A percentile compares a stretch with the other conserved stretches of the same genome.
Conservation (phyloP, 2,329 filamentous ascomycete species). For the Cytospora leucostoma region DNA sequence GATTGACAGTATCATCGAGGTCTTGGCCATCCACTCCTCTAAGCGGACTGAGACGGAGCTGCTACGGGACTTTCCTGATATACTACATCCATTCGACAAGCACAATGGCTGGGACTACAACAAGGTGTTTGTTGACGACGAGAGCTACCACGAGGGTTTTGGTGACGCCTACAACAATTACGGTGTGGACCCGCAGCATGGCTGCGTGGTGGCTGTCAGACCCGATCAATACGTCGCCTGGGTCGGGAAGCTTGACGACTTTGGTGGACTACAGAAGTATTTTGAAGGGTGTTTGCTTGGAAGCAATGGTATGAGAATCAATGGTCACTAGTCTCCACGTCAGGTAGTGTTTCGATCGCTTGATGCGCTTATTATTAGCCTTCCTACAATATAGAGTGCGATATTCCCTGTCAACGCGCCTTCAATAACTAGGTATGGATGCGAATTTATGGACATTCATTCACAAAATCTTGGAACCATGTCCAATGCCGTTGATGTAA, state of each 20-base stretch:
- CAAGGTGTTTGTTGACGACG: constrained; percentile 58
- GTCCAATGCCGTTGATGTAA: too few relatives aligned
- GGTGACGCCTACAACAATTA: constrained; percentile 57
- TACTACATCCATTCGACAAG: constrained; percentile 49
- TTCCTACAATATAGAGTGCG: too few relatives aligned
- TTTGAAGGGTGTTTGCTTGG: constrained; percentile 34
- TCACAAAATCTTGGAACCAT: too few relatives aligned
- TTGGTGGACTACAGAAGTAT: constrained; percentile 39
- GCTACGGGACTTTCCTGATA: constrained; percentile 50
- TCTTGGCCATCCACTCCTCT: constrained; percentile 61
- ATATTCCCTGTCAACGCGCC: too few relatives aligned
- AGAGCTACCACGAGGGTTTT: constrained; percentile 54
- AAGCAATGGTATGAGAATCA: neutral
- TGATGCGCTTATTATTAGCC: neutral
- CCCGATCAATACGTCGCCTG: constrained; percentile 68
- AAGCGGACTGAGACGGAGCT: constrained; percentile 51
- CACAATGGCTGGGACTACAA: constrained; percentile 56
- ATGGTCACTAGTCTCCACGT: neutral
- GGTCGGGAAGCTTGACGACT: constrained; percentile 42
- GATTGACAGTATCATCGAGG: constrained; percentile 50
- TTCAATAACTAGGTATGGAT: too few relatives aligned
- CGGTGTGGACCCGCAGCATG: constrained; percentile 56
- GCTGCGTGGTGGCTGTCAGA: constrained; percentile 60
- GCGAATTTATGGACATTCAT: too few relatives aligned
- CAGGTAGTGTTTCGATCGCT: neutral